Evolutionary conservation across 2,329 filamentous ascomycete species (phyloP).

Genomic region (Phaeosphaeria sp.): DNA sequence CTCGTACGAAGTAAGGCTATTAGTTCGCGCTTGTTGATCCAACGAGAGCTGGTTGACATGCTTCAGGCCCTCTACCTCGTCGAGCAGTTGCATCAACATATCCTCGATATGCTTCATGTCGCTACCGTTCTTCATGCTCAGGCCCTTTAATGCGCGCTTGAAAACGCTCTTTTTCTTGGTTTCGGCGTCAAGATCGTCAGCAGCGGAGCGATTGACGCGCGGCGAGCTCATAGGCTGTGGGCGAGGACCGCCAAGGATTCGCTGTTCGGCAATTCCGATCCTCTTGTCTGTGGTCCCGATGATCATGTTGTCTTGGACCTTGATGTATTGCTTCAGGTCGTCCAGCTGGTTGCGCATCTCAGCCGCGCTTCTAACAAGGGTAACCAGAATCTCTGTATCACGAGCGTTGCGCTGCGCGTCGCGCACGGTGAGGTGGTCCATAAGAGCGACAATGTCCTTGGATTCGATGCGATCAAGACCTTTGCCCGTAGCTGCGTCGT

Average conservation of each 20-base stretch:
- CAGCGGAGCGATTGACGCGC: conserved; percentile 61
- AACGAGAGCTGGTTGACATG: conserved; percentile 44
- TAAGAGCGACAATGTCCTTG: conserved; percentile 93
- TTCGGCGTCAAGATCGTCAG: conserved; percentile 63
- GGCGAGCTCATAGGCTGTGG: conserved; percentile 67
- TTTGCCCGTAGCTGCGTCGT: conserved; percentile 85
- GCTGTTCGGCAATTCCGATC: conserved; percentile 83
- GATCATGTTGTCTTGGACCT: conserved; percentile 87
- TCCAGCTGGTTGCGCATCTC: conserved; percentile 98
- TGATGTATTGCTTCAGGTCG: conserved; percentile 90
- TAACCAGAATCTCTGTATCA: conserved; percentile 94
- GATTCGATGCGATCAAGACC: conserved; percentile 93
- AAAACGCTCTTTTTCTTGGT: conserved; percentile 94
- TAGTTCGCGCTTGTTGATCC: conserved; percentile 44
- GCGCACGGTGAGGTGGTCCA: conserved; percentile 97
- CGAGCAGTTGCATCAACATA: conserved; percentile 83
- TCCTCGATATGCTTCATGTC: conserved; percentile 79
- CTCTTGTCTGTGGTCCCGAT: conserved; percentile 87
- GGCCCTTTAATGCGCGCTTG: conserved; percentile 86
- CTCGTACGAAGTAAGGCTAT: conserved; percentile 72
- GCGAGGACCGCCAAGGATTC: conserved; percentile 82
- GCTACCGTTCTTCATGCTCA: conserved; percentile 85
- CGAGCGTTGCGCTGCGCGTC: conserved; percentile 95
- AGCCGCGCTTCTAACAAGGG: conserved; percentile 88
- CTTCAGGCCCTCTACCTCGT: conserved; percentile 78